phyloP scores from a whole-genome alignment of 495 filamentous ascomycete genomes.

The Trichoderma erinaceum region DNA sequence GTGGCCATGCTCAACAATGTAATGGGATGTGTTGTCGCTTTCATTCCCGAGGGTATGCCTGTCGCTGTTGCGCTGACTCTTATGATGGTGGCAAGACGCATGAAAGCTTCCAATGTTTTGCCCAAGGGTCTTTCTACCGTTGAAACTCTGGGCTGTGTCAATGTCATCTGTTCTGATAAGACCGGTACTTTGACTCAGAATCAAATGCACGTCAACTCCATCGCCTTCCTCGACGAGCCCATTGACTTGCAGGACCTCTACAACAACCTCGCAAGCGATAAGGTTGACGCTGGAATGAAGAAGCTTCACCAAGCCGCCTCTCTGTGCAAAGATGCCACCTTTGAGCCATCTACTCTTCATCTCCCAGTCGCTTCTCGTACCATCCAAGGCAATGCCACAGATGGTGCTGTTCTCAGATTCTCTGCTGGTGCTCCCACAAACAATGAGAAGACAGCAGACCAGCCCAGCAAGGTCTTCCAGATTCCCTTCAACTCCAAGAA shows the following conservation, averaged over 20 bases:
- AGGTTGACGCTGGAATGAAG: conserved; percentile 22
- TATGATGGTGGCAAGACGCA: conserved; percentile 53
- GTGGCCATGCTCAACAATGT: conserved; percentile 47
- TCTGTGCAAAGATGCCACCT: conserved; percentile 66
- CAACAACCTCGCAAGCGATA: conserved; percentile 18
- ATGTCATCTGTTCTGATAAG: conserved; percentile 64
- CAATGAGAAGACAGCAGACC: conserved; percentile 31
- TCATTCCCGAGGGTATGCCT: conserved; percentile 67
- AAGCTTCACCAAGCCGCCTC: conserved; percentile 46
- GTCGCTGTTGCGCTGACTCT: conserved; percentile 56
- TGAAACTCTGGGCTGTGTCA: conserved; percentile 63
- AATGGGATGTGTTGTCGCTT: conserved; percentile 64
- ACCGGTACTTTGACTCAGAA: conserved; percentile 61
- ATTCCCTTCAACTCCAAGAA: conserved; percentile 74
- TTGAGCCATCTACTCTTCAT: conserved; percentile 53
- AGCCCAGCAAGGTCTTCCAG: conserved; percentile 52
- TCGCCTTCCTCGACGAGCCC: conserved; percentile 15
- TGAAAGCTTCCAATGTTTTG: conserved; percentile 58
- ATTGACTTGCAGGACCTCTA: conserved; percentile 37
- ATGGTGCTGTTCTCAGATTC: conserved; percentile 62
- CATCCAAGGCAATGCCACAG: conserved; percentile 67
- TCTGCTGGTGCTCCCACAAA: conserved; percentile 23
- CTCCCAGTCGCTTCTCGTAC: conserved; percentile 49
- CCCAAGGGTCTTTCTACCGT: conserved; percentile 63
- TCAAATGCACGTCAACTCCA: conserved; percentile 15